Evolutionary conservation across 2,329 filamentous ascomycete species (phyloP), one percentile per base, ranked within the genome.

Genomic region (Verticillium alfalfae): DNA sequence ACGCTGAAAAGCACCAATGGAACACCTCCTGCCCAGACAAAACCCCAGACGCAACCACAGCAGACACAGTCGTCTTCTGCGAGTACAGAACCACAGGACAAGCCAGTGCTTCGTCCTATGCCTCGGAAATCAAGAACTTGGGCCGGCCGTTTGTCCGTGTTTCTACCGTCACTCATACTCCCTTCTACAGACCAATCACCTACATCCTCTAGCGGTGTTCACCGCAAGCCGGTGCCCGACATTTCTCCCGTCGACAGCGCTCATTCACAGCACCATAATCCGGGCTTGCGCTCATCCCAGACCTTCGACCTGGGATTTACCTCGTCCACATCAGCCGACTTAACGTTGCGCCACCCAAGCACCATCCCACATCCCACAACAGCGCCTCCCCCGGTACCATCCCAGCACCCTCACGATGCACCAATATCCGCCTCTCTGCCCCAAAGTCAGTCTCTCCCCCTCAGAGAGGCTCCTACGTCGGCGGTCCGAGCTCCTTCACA

Each of bases 131-230:
- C 76, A 37, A 71, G 67, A 60, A 72, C 69, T 45, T 78, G 75
- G 76, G 67, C 70, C 61, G 67, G 70, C 57, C 74, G 75, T 62
- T 63, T 76, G 54, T 76, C 74, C 52, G 70, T 72, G 22, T 67
- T 76, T 52, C 67, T 76, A 56, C 76, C 75, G 57, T 71, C 73
- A 66, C 76, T 79, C 70, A 77, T 73, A 56, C 60, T 71, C 61
- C 69, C 71, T 52, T 65, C 69, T 58, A 62, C 70, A 70, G 75
- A 75, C 65, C 61, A 68, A 38, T 65, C 66, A 60, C 61, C 66
- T 54, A 59, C 64, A 38, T 59, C 60, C 45, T 60, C 60, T 66
- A 58, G 62, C 66, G 49, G 64, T 61, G 67, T 63, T 67, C 68
- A 61, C 66, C 70, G 63, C 66, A 68, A 65, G 54, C 62, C 66